Evolutionary conservation across 352 stramenopile species (phyloP).

Genomic region (Blastocystis sp.): DNA sequence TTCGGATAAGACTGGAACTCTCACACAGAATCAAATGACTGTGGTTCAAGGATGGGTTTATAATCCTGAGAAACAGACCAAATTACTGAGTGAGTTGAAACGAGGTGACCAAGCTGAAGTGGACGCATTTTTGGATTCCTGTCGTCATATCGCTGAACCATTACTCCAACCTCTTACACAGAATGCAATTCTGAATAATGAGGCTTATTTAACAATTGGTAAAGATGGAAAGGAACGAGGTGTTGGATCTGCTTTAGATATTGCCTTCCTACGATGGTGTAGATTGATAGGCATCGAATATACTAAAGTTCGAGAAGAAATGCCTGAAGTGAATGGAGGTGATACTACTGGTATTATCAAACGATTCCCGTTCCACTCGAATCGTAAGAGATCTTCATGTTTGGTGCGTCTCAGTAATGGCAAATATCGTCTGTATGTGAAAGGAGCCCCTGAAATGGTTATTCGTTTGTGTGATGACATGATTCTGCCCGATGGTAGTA

Average conservation of each 20-base stretch:
- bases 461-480: conserved; percentile 66
- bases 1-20: conserved; percentile 89
- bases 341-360: background rate
- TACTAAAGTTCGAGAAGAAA: background rate
- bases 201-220: conserved; percentile 14
- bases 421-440: conserved; percentile 73
- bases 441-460: conserved; percentile 75
- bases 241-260: conserved; percentile 18
- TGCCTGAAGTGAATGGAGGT: conserved; percentile 12
- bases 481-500: background rate
- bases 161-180: background rate
- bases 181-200: conserved; percentile 38
- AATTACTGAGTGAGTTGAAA: conserved; percentile 54
- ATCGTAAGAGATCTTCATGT: conserved; percentile 22
- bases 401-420: conserved; percentile 12
- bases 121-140: conserved; percentile 30
- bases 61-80: conserved; percentile 68
- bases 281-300: background rate
- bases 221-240: conserved; percentile 15
- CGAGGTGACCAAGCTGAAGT: conserved; percentile 20
- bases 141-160: background rate
- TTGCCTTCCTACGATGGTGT: conserved; percentile 13
- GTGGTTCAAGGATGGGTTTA: conserved; percentile 81
- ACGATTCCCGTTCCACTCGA: conserved; percentile 44
- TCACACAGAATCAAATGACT: conserved; percentile 95